Percentiles rank a stretch among this genome's conserved stretches.
phyloP scores from a whole-genome alignment of 306 rosid genomes.

The Dalbergia cochinchinensis region DNA sequence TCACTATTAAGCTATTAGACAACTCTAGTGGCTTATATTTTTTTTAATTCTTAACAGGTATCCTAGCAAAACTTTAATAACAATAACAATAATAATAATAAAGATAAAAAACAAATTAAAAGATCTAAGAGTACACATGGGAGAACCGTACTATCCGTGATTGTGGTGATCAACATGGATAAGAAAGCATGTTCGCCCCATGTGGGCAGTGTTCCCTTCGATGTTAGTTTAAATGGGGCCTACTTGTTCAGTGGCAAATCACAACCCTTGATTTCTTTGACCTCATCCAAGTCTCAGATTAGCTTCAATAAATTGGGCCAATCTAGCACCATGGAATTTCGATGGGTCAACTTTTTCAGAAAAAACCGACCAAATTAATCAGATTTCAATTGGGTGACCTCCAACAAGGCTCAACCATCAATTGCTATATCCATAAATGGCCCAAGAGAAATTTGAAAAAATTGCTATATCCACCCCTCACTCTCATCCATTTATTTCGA shows the following conservation, averaged over 20 bases:
- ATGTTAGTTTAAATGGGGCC: conserved; percentile 46
- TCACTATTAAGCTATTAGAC: too few relatives aligned
- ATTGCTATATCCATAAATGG: conserved; percentile 29
- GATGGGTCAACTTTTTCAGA: conserved; percentile 1
- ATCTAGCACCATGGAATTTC: neutral
- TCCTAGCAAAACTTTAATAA: too few relatives aligned
- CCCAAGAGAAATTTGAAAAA: neutral
- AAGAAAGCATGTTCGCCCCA: conserved; percentile 66
- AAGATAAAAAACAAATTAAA: neutral
- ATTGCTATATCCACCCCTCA: neutral
- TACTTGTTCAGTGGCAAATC: conserved; percentile 11
- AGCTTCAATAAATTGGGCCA: conserved; percentile 43
- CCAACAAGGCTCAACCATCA: conserved; percentile 20
- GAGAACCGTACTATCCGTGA: conserved; percentile 70
- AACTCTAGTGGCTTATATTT: too few relatives aligned
- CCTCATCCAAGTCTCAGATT: conserved; percentile 1
- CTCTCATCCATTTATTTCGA: neutral
- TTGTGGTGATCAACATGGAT: conserved; percentile 53
- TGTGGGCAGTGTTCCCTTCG: conserved; percentile 65
- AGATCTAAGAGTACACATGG: conserved; percentile 54
- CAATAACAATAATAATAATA: too few relatives aligned
- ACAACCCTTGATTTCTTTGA: conserved; percentile 29
- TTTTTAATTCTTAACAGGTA: too few relatives aligned
- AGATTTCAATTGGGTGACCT: conserved; percentile 39
- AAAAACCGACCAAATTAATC: neutral